Evolutionary conservation across 2,329 filamentous ascomycete genomes (phyloP).

Genomic region (Fusarium avenaceum): DNA sequence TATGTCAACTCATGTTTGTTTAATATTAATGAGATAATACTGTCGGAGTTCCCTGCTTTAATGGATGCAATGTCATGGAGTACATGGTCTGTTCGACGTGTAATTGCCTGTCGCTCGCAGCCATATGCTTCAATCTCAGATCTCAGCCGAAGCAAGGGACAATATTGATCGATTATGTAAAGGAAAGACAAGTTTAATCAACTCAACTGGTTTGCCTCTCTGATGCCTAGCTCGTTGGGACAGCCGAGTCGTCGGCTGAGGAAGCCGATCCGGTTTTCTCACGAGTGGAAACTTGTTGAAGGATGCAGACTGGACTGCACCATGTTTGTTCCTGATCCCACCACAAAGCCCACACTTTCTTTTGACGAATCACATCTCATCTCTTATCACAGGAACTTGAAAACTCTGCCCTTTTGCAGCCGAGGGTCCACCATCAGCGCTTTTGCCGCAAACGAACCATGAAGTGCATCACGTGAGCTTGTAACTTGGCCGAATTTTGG

Average conservation of each 20-base stretch:
- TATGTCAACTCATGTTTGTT: neutral
- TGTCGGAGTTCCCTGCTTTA: neutral
- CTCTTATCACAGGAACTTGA: slow-evolving; percentile 14
- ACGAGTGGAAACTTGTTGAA: slow-evolving; percentile 10
- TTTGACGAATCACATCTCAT: slow-evolving; percentile 24
- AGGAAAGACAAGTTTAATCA: neutral
- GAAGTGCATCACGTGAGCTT: slow-evolving; percentile 24
- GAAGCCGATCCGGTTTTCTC: slow-evolving; percentile 17
- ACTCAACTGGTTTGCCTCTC: neutral
- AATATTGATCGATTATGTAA: slow-evolving; percentile 23
- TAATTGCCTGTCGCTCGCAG: neutral
- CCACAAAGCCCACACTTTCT: neutral
- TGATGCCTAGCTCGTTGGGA: neutral
- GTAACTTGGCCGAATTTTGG: neutral
- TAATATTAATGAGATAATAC: neutral
- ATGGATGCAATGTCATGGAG: neutral
- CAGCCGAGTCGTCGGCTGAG: slow-evolving; percentile 15
- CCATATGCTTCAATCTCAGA: neutral
- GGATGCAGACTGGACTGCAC: slow-evolving; percentile 11
- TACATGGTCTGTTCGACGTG: neutral
- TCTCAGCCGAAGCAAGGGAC: neutral
- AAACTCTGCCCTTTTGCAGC: slow-evolving; percentile 29
- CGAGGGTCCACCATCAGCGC: slow-evolving; percentile 15
- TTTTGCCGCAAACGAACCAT: slow-evolving; percentile 30
- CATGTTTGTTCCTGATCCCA: slow-evolving; percentile 19